These are phyloP conservation scores for Xylaria sp. DNA, from an alignment of 2,329 filamentous ascomycete species.

Conservation along the genomic window DNA sequence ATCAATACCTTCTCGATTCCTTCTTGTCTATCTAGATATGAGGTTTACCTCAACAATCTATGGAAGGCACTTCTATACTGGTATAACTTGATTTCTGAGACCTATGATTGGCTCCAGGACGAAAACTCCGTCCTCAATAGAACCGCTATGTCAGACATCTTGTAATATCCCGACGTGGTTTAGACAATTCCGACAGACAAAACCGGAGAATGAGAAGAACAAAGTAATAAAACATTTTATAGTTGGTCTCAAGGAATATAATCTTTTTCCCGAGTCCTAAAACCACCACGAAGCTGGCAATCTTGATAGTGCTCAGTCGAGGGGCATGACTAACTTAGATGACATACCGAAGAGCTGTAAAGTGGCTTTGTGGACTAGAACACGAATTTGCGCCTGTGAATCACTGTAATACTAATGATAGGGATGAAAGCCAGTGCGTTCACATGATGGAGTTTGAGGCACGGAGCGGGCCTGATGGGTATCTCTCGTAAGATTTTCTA, in stretches of 20 bases:
- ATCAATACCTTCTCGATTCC: background rate
- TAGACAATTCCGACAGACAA: background rate
- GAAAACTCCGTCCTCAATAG: background rate
- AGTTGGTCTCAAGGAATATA: background rate
- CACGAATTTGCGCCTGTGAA: background rate
- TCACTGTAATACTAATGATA: background rate
- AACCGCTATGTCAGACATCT: conserved; percentile 6
- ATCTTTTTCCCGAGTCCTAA: background rate
- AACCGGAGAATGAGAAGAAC: background rate
- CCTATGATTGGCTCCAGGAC: background rate
- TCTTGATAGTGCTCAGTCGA: background rate
- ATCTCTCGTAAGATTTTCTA: conserved; percentile 5
- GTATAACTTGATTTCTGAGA: background rate
- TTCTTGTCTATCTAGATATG: background rate
- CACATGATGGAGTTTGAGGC: background rate
- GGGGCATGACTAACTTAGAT: background rate
- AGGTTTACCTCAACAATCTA: background rate
- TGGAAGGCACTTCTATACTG: background rate
- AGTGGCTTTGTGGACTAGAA: background rate
- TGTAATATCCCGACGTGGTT: conserved; percentile 3
- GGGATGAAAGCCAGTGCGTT: background rate
- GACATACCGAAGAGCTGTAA: background rate
- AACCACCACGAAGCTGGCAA: background rate
- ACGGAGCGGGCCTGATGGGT: background rate
- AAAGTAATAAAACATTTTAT: background rate